Evolutionary conservation across 2,329 filamentous ascomycete species (phyloP).

Genomic region (Davidsoniella australis): DNA sequence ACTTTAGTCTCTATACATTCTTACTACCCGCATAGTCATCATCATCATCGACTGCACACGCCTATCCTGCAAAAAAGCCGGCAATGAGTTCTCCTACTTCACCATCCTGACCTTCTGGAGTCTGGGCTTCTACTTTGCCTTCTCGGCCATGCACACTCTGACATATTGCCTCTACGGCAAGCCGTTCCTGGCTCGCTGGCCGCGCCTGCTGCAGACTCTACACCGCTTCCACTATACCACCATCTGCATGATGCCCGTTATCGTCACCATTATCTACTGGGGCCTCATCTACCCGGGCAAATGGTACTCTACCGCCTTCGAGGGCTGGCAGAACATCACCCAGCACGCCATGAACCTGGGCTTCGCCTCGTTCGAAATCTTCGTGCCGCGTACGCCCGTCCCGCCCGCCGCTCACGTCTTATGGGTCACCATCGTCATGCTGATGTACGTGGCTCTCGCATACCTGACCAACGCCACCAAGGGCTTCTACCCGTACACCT

Average conservation of each 20-base stretch:
- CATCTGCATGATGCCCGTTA: constrained; percentile 44
- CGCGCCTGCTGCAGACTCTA: constrained; percentile 43
- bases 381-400: constrained; percentile 47
- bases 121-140: constrained; percentile 59
- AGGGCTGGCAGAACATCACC: constrained; percentile 49
- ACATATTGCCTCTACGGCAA: constrained; percentile 40
- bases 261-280: constrained; percentile 61
- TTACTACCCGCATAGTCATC: constrained; percentile 50
- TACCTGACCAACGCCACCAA: constrained; percentile 55
- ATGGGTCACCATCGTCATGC: constrained; percentile 52
- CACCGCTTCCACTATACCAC: constrained; percentile 49
- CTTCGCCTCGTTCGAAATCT: constrained; percentile 61
- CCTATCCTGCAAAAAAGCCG: constrained; percentile 29
- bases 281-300: constrained; percentile 33
- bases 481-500: constrained; percentile 60
- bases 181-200: constrained; percentile 41
- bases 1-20: constrained; percentile 44
- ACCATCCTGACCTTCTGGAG: constrained; percentile 73
- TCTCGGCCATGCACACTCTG: constrained; percentile 50
- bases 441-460: constrained; percentile 54
- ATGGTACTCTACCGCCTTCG: constrained; percentile 35
- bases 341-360: constrained; percentile 58
- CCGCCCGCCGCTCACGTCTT: constrained; percentile 45
- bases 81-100: constrained; percentile 60
- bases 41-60: constrained; percentile 44